A percentile compares a stretch with the other conserved stretches of the same genome.
Conservation (phyloP, 306 rosid species). For the Vachellia pachyceras region DNA sequence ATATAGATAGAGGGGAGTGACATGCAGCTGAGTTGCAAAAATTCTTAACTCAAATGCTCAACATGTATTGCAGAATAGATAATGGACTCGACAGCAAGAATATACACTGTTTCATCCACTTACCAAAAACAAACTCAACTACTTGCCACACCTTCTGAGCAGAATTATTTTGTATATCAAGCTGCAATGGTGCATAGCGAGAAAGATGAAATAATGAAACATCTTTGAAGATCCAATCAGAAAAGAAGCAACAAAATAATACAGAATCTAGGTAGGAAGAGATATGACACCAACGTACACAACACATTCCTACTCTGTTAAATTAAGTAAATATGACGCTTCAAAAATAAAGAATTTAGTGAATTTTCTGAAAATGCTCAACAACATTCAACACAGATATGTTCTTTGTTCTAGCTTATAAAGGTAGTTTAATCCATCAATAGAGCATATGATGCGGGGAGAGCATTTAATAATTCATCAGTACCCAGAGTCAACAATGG, state of each 20-base stretch:
- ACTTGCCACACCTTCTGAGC: constrained; percentile 87
- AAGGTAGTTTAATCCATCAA: constrained; percentile 13
- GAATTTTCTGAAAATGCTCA: not conserved
- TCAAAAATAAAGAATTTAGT: constrained; percentile 25
- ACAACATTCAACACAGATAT: not conserved
- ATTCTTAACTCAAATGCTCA: constrained; percentile 2
- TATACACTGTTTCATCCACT: constrained; percentile 39
- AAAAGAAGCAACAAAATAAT: constrained; percentile 21
- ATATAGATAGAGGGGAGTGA: constrained; percentile 30
- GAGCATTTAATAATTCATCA: not conserved
- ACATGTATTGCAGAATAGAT: constrained; percentile 2
- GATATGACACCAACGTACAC: constrained; percentile 6
- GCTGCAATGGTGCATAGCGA: constrained; percentile 64
- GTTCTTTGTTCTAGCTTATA: constrained; percentile 14
- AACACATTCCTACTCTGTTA: not conserved
- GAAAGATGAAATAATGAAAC: constrained; percentile 23
- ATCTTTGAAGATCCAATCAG: constrained; percentile 2
- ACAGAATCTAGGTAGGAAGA: constrained; percentile 14
- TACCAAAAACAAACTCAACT: constrained; percentile 88
- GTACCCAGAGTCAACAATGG: not conserved
- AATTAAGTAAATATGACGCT: constrained; percentile 1
- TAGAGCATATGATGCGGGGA: not conserved
- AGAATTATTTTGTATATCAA: constrained; percentile 76
- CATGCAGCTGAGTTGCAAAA: constrained; percentile 22
- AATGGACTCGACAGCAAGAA: not conserved